phyloP scores from a whole-genome alignment of 441 rosid genomes.

The Gossypium laxum region DNA sequence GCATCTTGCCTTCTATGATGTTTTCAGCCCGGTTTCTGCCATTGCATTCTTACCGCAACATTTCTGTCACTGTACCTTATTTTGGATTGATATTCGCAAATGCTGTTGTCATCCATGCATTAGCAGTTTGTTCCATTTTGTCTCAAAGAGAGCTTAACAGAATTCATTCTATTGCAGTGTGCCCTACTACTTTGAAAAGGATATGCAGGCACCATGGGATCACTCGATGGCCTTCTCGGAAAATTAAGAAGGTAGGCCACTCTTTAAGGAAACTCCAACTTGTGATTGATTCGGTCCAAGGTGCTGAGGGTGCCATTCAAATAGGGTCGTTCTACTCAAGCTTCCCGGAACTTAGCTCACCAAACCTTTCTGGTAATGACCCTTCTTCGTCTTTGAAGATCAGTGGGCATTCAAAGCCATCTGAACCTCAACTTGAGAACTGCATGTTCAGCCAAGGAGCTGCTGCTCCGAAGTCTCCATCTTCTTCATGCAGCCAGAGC shows the following conservation, averaged over 20 bases:
- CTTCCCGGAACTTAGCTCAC: conserved; percentile 64
- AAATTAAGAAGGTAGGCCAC: conserved; percentile 84
- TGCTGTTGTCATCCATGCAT: neutral
- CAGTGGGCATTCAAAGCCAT: conserved; percentile 20
- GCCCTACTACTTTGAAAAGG: conserved; percentile 82
- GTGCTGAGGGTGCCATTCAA: conserved; percentile 56
- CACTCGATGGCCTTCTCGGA: conserved; percentile 78
- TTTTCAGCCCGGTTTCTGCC: neutral
- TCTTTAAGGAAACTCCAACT: conserved; percentile 70
- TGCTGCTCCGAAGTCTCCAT: conserved; percentile 39
- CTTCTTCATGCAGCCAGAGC: conserved; percentile 60
- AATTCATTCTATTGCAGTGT: conserved; percentile 44
- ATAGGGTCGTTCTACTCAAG: conserved; percentile 63
- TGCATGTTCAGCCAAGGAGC: conserved; percentile 25
- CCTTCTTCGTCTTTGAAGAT: conserved; percentile 23
- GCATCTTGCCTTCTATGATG: neutral
- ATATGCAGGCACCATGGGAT: conserved; percentile 91
- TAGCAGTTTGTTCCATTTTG: neutral
- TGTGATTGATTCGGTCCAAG: conserved; percentile 71
- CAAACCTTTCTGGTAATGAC: conserved; percentile 30
- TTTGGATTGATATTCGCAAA: neutral
- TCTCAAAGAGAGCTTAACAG: conserved; percentile 4
- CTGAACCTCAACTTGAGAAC: conserved; percentile 28
- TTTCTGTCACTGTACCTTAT: neutral
- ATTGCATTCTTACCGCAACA: neutral